Evolutionary conservation across 805 yeast species (phyloP), one percentile per base, ranked within the genome.

Genomic region (Saturnispora silvae): DNA sequence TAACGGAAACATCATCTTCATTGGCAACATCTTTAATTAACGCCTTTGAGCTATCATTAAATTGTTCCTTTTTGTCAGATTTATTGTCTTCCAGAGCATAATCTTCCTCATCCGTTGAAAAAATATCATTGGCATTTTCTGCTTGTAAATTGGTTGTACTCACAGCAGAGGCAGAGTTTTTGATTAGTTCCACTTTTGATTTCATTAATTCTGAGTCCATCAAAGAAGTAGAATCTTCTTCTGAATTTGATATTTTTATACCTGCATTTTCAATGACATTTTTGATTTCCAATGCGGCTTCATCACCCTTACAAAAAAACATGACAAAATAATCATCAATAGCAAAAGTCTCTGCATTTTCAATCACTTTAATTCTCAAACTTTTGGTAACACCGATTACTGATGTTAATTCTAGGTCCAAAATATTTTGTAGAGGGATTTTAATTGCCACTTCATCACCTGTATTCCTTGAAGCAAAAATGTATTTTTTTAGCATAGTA

Each of bases 371-470:
- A n/a, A 84, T 48, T 32, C 73, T 61, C 25, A 83, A 54, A 13
- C 77, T 74, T 19, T 70, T 67, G 1, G 80, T 73, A 16, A 59
- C 56, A 13, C 77, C 77, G 28, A 79, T 62, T 4, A 81, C 68
- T 20, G 68, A 53, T 16, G 70, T 68, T 34, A 72, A 67, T 32
- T 74, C 80, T 19, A 77, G 53, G 48, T 78, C 81, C 7, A 80
- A 50, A 11, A 89, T 61, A 48, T 79, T 80, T 25, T 65, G 70
- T 19, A 81, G 50, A 0, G 96, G 96, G 4, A 89, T 72, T 47
- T 81, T 81, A 15, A 87, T 63, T 16, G 81, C 71, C 11, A 84
- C 92, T 42, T 78, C 77, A 46, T 78, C 78, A 11, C 77, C 78
- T 18, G 68, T 64, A 53, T 83, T 81, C 37, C 81, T 67, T 28